These are phyloP conservation scores for Atractiella rhizophila DNA, from an alignment of 768 basidiomycete genomes.

Conservation along the genomic window DNA sequence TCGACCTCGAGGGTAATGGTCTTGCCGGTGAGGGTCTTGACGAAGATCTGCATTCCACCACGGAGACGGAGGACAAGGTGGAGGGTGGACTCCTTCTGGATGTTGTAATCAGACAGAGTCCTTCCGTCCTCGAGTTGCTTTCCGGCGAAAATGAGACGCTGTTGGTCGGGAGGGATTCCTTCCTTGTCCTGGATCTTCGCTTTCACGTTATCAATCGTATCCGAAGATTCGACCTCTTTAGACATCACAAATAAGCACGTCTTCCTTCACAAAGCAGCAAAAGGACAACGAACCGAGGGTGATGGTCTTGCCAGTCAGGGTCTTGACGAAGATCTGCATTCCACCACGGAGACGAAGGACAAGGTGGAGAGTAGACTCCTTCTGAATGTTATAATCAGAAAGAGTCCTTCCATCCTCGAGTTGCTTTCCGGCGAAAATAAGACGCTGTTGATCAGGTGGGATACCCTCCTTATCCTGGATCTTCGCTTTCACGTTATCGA, in stretches of 20 bases:
- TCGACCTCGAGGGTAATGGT: constrained; percentile 84
- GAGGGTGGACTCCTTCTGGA: constrained; percentile 48
- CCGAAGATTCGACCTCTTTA: constrained; percentile 74
- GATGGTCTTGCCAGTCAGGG: constrained; percentile 41
- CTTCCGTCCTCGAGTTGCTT: constrained; percentile 99
- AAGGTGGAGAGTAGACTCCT: constrained; percentile 49
- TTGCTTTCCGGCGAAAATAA: constrained; percentile 96
- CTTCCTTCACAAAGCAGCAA: too few relatives aligned
- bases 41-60: constrained; percentile 95
- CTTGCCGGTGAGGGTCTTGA: constrained; percentile 52
- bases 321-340: constrained; percentile 76
- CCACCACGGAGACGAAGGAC: constrained; percentile 96
- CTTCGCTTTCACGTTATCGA: constrained; percentile 82
- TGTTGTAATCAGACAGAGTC: constrained; percentile 83
- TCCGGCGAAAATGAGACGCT: constrained; percentile 84
- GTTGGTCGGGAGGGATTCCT: constrained; percentile 76
- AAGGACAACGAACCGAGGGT: too few relatives aligned
- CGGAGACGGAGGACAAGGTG: constrained; percentile 91
- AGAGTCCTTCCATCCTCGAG: constrained; percentile 96
- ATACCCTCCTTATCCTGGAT: constrained; percentile 90
- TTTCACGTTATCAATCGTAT: constrained; percentile 85
- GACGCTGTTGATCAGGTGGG: constrained; percentile 69
- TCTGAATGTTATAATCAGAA: constrained; percentile 82
- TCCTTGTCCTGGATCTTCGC: constrained; percentile 89
- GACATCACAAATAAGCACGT: too few relatives aligned